Percentiles rank a stretch among this genome's conserved stretches.
phyloP scores from a whole-genome alignment of 2,329 filamentous ascomycete species.

The Colletotrichum neosansevieriae region DNA sequence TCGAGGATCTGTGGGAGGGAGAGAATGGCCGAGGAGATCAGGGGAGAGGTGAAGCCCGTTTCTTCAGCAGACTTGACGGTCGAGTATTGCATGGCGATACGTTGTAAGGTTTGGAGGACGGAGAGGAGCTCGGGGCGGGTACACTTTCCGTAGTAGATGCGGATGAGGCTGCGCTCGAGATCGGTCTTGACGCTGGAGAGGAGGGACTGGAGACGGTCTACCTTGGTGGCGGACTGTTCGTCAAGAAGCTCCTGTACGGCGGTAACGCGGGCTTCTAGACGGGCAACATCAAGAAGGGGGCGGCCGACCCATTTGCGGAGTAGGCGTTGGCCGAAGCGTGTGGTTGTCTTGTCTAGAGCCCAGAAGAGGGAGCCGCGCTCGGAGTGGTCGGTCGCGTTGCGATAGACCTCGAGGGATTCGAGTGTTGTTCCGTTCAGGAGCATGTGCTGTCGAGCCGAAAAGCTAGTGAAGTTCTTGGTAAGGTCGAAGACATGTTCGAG shows the following conservation, averaged over 20 bases:
- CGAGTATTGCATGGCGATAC: slow-evolving; percentile 81
- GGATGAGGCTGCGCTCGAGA: slow-evolving; percentile 90
- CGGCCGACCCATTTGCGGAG: slow-evolving; percentile 95
- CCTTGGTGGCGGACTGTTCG: slow-evolving; percentile 71
- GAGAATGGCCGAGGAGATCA: slow-evolving; percentile 79
- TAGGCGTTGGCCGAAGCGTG: slow-evolving; percentile 87
- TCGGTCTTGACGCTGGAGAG: slow-evolving; percentile 81
- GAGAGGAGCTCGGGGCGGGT: slow-evolving; percentile 87
- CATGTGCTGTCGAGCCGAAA: slow-evolving; percentile 95
- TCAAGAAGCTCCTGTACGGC: slow-evolving; percentile 89
- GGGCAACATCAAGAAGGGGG: slow-evolving; percentile 81
- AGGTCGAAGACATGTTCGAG: slow-evolving; percentile 95
- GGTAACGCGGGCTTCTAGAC: slow-evolving; percentile 81
- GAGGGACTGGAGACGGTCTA: slow-evolving; percentile 80
- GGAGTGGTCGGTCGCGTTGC: slow-evolving; percentile 89
- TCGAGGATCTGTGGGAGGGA: slow-evolving; percentile 82
- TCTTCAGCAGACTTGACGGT: slow-evolving; percentile 73
- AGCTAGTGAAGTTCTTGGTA: slow-evolving; percentile 97
- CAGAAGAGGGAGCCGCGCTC: slow-evolving; percentile 93
- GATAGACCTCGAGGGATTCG: slow-evolving; percentile 93
- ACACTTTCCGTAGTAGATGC: slow-evolving; percentile 98
- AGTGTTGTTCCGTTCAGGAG: slow-evolving; percentile 94
- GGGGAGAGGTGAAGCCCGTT: slow-evolving; percentile 77
- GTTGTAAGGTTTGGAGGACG: slow-evolving; percentile 87
- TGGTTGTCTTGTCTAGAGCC: slow-evolving; percentile 93